Base-by-base conservation (phyloP, 345 rosid genomes). In the Eucalyptus caleyi region DNA sequence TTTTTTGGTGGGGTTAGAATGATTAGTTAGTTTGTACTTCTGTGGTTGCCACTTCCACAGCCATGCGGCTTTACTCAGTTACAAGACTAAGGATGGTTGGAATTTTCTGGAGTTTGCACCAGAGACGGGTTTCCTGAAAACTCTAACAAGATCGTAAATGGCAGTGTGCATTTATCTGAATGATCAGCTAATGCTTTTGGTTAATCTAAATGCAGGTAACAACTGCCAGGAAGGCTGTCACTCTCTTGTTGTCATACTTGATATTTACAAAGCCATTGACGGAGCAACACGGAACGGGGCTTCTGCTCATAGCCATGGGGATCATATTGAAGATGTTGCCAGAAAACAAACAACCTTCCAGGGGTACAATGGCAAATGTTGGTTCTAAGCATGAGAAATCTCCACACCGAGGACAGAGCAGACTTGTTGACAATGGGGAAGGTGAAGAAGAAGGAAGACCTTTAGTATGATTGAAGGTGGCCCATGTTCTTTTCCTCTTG, bases 261-360 rank as follows among this genome's bases (percentile, higher is more conserved):
- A 94, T 97, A 93, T 97, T 97, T 89, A 95, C 99, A n/a, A 97
- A 97, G 93, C 99, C 99, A 18, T 90, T 97, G 87, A 95, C 98
- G 2, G 99, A 95, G 91, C 98, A 96, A 88, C 99, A 97, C 42
- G 97, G 95, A 45, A 88, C 96, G 4, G 99, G 99, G 65, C 93
- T 97, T 91, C 92, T 97, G 90, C 97, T 97, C 26, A 95, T 96
- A 88, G 77, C 93, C 47, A 96, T 97, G 99, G 99, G 97, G 77
- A 95, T 97, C 89, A 83, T 95, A 49, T 88, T 96, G 92, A 97
- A 97, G 94, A 94, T 94, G 99, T 90, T 97, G 90, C 98, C 99
- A 16, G 98, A 95, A 88, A 89, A 89, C 18, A 94, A 93, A 87
- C 92, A 90, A 27, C 89, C 95, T 50, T 10, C 69, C 37, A 94